Conservation (phyloP, 495 filamentous ascomycete species). For the Penicillium steckii region DNA sequence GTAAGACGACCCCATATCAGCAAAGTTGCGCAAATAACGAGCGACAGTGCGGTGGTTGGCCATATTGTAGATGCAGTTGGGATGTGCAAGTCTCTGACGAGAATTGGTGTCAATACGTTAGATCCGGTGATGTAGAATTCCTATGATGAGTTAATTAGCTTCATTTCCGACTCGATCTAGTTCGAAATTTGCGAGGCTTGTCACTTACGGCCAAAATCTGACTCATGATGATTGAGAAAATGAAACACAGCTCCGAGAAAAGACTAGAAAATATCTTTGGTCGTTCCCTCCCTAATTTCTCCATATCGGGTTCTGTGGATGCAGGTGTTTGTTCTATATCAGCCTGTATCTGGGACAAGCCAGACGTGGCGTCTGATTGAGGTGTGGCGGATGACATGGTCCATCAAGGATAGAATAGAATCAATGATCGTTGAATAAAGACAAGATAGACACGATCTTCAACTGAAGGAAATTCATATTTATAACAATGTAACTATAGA, state of each 20-base stretch:
- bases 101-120: slow-evolving; percentile 73
- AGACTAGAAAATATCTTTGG: slow-evolving; percentile 62
- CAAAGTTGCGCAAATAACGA: slow-evolving; percentile 71
- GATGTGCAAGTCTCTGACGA: slow-evolving; percentile 63
- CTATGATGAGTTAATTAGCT: slow-evolving; percentile 23
- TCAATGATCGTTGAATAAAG: not conserved
- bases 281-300: slow-evolving; percentile 68
- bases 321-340: not conserved
- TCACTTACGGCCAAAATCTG: slow-evolving; percentile 63
- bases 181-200: not conserved
- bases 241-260: slow-evolving; percentile 67
- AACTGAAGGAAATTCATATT: not conserved
- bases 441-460: not conserved
- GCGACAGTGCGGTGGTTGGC: slow-evolving; percentile 76
- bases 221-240: slow-evolving; percentile 70
- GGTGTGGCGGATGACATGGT: not conserved
- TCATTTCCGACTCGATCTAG: not conserved
- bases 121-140: slow-evolving; percentile 87
- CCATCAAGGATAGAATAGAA: not conserved
- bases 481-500: not conserved
- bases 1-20: slow-evolving; percentile 75
- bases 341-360: not conserved
- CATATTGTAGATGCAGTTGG: slow-evolving; percentile 65
- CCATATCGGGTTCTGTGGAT: slow-evolving; percentile 34
- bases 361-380: not conserved